Base-by-base conservation (phyloP, 2,329 filamentous ascomycete genomes). In the Pestalotiopsis sp. region DNA sequence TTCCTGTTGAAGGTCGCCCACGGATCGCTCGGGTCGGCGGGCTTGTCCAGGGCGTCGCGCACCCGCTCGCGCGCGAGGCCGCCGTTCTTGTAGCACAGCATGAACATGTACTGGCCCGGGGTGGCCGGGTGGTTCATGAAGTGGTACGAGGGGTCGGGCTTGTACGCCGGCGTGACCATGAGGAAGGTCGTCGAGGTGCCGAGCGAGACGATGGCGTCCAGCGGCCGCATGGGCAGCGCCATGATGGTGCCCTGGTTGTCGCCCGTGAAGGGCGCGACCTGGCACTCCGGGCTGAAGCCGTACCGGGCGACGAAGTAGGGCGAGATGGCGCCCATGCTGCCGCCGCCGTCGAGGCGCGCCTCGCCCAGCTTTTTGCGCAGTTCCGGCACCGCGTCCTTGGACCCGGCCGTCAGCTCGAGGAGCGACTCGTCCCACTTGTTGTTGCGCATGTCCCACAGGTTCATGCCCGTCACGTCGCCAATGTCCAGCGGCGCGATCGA, bases 41-140 rank as follows among this genome's bases (percentile, higher is more conserved):
- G 81, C 25, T 82, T 80, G 56, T 94, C 92, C 66, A 98, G 88
- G 0, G 88, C 86, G 77, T 99, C 94, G 67, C 96, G 92, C 71
- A 98, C 89, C 75, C 93, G 91, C 79, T 99, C 96, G 59, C 96
- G 92, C 2, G 96, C 95, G 1, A 98, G 89, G 2, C 94, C 94
- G 73, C 96, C 96, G 82, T 99, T 99, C 83, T 98, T 98, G 86
- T 98, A 99, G 86, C 96, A 99, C 45, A 99, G 90, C 96, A 99
- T 99, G 82, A 99, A 98, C 96, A 99, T 98, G 87, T 97, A 98
- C 70, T 98, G 88, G 1, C 93, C 94, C 0, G 91, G 84, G 0
- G 94, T 97, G 59, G 94, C 96, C 1, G 96, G 96, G 81, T 98
- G 95, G 84, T 98, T 97, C 88, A 98, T 97, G 86, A 98, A 97